Base-by-base conservation (phyloP, 257 asterid genomes). In the Nicotiana attenuata region DNA sequence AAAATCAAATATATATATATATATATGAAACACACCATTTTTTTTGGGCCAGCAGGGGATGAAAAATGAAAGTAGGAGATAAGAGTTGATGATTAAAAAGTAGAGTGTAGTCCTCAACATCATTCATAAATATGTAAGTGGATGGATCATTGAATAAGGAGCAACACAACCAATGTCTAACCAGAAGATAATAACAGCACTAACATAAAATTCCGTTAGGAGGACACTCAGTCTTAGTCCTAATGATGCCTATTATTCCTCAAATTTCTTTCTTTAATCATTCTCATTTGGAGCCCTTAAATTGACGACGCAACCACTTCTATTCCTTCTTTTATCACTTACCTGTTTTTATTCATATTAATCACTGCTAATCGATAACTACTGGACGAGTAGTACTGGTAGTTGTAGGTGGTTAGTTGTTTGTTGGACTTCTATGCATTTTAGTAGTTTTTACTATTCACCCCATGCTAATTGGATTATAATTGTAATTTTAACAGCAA, bases 241-340 rank as follows among this genome's bases (percentile, higher is more conserved):
- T 84, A 84, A 91, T 91, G 76, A 91, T 91, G 86, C 47, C 47
- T 56, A 38, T 63, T 56, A 61, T 7, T 81, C 50, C 80, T 81
- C 33, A 76, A 41, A 86, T 69, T 88, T 83, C 88, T 73, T 77
- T 17, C 80, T 67, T 57, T 87, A 87, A 91, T 91, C 80, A 89
- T 89, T 57, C 26, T 57, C 26, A 85, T 81, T 82, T 82, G 85
- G 86, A 85, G 76, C 91, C 87, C 89, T 82, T 82, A 89, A 89
- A 91, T 91, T 89, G 94, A 89, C 94, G 87, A 88, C 26, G 83
- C 91, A 91, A 91, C 94, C 85, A 91, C 92, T 83, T 81, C 84
- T 38, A 38, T 38, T 38, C 79, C 78, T 67, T 45, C 79, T 83
- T 89, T 81, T 81, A 79, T 65, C 69, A 50, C 85, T 61, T 57